Percentiles rank a stretch among this genome's conserved stretches.
phyloP scores from a whole-genome alignment of 139 green algal species.

The Raphidocelis subcapitata region DNA sequence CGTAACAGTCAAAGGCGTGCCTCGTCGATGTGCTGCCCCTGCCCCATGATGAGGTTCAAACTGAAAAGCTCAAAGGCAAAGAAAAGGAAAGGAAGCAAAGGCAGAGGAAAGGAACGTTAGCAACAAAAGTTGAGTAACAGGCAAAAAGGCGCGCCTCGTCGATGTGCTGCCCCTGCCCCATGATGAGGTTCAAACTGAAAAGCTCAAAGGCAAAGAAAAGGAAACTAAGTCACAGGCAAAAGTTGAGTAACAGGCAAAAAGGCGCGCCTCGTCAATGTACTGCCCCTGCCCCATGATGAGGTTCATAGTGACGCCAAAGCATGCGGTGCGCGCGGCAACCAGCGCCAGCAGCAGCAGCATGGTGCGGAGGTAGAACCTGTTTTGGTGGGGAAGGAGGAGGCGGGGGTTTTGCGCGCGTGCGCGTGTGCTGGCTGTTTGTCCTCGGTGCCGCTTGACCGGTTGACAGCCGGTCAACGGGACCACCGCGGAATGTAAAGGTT shows the following conservation, averaged over 20 bases:
- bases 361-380: constrained; percentile 23
- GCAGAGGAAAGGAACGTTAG: neutral
- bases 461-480: no score
- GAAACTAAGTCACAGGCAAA: neutral
- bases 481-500: no score
- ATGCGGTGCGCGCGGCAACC: constrained; percentile 6
- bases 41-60: neutral
- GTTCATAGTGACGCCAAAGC: constrained; percentile 10
- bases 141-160: no score
- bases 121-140: no score
- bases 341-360: constrained; percentile 9
- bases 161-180: constrained; percentile 13
- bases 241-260: no score
- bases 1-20: no score
- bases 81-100: no score
- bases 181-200: constrained; percentile 5
- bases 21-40: constrained; percentile 20
- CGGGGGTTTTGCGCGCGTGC: no score
- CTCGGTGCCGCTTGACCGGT: no score
- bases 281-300: constrained; percentile 13
- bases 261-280: constrained; percentile 13
- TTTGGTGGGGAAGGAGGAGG: no score
- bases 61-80: constrained; percentile 14
- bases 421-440: no score
- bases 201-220: constrained; percentile 11